Percentiles rank a stretch among this genome's conserved stretches.
Conservation (phyloP, 345 rosid genomes). For the Psidium friedrichsthalianum region DNA sequence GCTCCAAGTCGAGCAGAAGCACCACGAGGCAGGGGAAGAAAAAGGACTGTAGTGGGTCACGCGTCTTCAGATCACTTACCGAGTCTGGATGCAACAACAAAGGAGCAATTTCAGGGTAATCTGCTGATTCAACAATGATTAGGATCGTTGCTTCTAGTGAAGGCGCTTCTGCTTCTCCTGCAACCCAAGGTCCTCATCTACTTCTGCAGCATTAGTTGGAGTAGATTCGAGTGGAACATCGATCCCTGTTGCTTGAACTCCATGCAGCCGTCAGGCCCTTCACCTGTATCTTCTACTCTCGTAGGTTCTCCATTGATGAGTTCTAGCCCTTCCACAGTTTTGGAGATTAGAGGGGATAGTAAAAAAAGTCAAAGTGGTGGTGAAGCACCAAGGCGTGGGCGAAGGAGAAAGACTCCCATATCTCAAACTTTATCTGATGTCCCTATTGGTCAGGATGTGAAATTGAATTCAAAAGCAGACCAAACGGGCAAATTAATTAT, state of each 20-base stretch:
- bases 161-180: constrained; percentile 13
- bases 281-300: constrained; percentile 11
- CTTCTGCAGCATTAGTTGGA: constrained; percentile 16
- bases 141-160: constrained; percentile 6
- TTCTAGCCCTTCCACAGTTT: constrained; percentile 2
- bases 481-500: neutral
- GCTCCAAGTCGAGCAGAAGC: constrained; percentile 21
- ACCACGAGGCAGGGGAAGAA: constrained; percentile 31
- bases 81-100: constrained; percentile 5
- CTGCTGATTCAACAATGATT: constrained; percentile 11
- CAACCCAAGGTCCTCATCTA: constrained; percentile 1
- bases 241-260: constrained; percentile 17
- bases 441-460: constrained; percentile 8
- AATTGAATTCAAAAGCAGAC: neutral
- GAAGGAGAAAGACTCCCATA: constrained; percentile 23
- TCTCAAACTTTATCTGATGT: constrained; percentile 14
- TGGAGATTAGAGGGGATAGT: constrained; percentile 26
- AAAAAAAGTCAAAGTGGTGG: constrained; percentile 25
- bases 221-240: constrained; percentile 6
- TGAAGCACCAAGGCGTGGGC: constrained; percentile 27
- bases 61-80: constrained; percentile 12
- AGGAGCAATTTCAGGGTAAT: constrained; percentile 19
- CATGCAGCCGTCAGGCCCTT: constrained; percentile 4
- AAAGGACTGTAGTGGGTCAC: constrained; percentile 15
- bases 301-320: constrained; percentile 8